Evolutionary conservation across 495 filamentous ascomycete species (phyloP).

Genomic region (Parathielavia appendiculata): DNA sequence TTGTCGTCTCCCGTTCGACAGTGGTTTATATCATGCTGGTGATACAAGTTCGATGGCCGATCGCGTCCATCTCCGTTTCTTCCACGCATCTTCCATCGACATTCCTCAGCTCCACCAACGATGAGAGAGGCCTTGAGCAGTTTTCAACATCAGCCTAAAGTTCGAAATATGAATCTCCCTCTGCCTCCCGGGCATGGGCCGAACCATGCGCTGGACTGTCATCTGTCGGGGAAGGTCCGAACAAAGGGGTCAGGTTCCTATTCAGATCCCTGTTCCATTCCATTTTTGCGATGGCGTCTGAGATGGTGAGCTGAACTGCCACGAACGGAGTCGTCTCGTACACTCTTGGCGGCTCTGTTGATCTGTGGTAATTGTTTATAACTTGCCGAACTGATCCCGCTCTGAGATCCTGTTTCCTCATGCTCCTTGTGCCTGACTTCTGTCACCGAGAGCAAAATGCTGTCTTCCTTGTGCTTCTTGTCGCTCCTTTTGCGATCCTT

Average conservation of each 20-base stretch:
- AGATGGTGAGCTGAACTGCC: neutral
- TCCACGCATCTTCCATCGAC: neutral
- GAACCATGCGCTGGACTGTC: neutral
- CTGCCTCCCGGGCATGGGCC: neutral
- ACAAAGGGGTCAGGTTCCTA: neutral
- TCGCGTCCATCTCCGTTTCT: neutral
- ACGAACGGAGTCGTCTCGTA: neutral
- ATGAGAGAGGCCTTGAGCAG: neutral
- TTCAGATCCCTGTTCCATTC: neutral
- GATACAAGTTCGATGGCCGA: too few relatives aligned
- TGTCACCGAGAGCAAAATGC: neutral
- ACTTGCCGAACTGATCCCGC: neutral
- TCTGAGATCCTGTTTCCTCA: neutral
- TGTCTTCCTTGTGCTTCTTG: conserved; percentile 9
- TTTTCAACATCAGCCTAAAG: conserved; percentile 1
- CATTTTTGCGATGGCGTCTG: neutral
- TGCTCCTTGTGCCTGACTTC: neutral
- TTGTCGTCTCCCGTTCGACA: too few relatives aligned
- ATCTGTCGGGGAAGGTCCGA: neutral
- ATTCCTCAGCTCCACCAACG: neutral
- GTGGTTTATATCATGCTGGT: too few relatives aligned
- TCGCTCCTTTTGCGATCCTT: conserved; percentile 3
- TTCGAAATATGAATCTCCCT: neutral
- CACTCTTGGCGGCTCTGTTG: neutral
- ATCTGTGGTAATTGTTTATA: neutral